Evolutionary conservation across 78 protist genomes (phyloP).

Genomic region (Dictyostelium firmibasis): DNA sequence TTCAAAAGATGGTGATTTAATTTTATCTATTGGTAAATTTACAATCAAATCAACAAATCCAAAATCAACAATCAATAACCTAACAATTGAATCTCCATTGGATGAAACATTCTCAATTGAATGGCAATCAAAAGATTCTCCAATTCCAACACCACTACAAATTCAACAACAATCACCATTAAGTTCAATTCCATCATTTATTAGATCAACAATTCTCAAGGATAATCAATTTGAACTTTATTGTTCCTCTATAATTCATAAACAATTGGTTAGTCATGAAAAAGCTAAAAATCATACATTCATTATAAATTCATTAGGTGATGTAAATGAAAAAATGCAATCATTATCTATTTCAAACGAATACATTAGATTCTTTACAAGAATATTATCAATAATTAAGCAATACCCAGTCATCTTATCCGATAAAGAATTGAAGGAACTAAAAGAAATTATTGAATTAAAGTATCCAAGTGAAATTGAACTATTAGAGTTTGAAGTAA

Average conservation of each 20-base stretch:
- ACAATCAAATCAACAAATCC: neutral
- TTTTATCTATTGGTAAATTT: conserved; percentile 2
- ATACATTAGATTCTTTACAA: neutral
- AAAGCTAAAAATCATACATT: neutral
- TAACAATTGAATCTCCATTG: conserved; percentile 16
- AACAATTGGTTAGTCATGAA: neutral
- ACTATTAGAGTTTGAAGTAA: neutral
- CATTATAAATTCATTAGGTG: neutral
- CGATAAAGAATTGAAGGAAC: neutral
- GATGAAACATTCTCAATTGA: conserved; percentile 16
- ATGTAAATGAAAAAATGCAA: neutral
- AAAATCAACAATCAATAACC: neutral
- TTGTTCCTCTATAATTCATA: neutral
- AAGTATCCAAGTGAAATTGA: neutral
- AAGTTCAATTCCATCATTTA: neutral
- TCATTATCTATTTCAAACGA: neutral
- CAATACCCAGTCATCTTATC: neutral
- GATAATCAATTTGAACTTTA: neutral
- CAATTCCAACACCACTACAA: neutral
- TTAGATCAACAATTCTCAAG: neutral
- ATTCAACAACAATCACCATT: neutral
- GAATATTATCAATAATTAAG: neutral
- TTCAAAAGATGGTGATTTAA: neutral
- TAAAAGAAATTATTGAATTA: neutral
- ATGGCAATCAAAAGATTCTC: conserved; percentile 59